Evolutionary conservation across 768 basidiomycete genomes (phyloP).

Genomic region (Serpula lacrymans): DNA sequence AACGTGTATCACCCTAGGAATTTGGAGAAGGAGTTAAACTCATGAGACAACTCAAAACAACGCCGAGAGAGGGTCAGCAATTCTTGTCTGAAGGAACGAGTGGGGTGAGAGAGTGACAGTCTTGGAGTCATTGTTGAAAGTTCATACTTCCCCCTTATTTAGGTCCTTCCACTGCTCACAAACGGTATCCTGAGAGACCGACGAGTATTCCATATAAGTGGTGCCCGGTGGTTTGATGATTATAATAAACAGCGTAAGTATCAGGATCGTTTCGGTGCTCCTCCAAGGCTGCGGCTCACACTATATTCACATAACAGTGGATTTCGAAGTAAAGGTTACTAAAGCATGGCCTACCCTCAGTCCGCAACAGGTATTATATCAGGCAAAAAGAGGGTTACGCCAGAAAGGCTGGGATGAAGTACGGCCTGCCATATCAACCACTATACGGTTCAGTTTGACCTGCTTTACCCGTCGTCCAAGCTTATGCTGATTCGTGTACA

Average conservation of each 20-base stretch:
- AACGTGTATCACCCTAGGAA: slow-evolving; percentile 5
- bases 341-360: slow-evolving; percentile 16
- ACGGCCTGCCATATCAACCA: slow-evolving; percentile 33
- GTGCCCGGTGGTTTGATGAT: slow-evolving; percentile 12
- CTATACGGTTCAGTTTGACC: slow-evolving; percentile 39
- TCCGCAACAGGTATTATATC: slow-evolving; percentile 15
- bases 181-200: slow-evolving; percentile 25
- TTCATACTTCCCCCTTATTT: not conserved
- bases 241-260: slow-evolving; percentile 21
- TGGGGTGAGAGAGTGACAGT: no score
- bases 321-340: slow-evolving; percentile 12
- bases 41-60: slow-evolving; percentile 6
- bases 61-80: no score
- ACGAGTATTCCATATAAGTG: slow-evolving; percentile 20
- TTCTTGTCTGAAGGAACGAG: no score
- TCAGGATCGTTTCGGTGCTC: no score
- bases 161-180: slow-evolving; percentile 16
- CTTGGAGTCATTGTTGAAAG: no score
- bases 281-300: no score
- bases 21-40: slow-evolving; percentile 4
- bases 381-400: slow-evolving; percentile 16
- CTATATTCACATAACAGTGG: no score
- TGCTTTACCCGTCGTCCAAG: not conserved
- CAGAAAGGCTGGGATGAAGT: slow-evolving; percentile 24
- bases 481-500: slow-evolving; percentile 1